Evolutionary conservation across 78 protist species (phyloP).

Genomic region (Protostelium mycophagum): DNA sequence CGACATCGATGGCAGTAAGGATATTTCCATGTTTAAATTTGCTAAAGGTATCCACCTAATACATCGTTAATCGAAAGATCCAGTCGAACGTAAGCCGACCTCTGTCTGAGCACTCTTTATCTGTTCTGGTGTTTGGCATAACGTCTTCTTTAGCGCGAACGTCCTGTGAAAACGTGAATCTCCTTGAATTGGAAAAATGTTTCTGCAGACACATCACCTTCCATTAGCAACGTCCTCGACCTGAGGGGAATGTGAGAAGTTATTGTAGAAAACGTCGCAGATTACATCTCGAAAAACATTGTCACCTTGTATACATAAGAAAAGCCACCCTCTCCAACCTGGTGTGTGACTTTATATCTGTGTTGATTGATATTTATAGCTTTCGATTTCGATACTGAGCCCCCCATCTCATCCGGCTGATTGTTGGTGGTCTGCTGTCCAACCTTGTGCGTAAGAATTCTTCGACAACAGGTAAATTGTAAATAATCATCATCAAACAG

Average conservation of each 20-base stretch:
- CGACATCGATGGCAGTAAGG: conserved; percentile 18
- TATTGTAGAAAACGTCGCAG: not conserved
- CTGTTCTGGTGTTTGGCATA: conserved; percentile 54
- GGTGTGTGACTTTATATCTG: not conserved
- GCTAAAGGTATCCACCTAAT: conserved; percentile 3
- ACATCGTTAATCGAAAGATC: not conserved
- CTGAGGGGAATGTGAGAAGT: not conserved
- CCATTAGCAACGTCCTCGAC: not conserved
- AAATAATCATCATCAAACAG: too few relatives aligned
- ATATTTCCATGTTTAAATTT: conserved; percentile 43
- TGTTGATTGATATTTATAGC: not conserved
- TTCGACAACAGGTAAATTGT: too few relatives aligned
- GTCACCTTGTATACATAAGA: conserved; percentile 49
- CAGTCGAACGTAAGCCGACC: not conserved
- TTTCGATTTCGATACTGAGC: not conserved
- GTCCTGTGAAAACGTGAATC: not conserved
- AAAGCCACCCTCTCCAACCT: conserved; percentile 46
- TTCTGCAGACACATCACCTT: not conserved
- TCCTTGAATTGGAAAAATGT: not conserved
- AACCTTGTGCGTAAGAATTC: too few relatives aligned
- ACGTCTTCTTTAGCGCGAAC: conserved; percentile 38
- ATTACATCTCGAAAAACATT: conserved; percentile 20
- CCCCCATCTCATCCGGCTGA: not conserved
- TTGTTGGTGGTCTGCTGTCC: too few relatives aligned
- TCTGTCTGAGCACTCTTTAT: conserved; percentile 1